phyloP scores from a whole-genome alignment of 495 filamentous ascomycete genomes.

The Penicillium steckii region DNA sequence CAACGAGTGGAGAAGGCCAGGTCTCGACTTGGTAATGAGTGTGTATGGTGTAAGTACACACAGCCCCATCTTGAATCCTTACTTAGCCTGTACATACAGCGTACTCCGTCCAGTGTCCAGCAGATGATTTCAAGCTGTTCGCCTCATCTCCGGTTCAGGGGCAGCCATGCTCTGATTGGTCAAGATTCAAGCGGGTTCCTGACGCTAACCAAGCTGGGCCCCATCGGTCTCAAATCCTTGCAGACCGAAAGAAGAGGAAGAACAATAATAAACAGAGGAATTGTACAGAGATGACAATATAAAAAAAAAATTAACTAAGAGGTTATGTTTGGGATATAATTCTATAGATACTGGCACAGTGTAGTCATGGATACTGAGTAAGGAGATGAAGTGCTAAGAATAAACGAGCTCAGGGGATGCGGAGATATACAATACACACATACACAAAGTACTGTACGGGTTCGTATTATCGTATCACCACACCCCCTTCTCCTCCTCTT shows the following conservation, averaged over 20 bases:
- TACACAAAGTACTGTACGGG: background rate
- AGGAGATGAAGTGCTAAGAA: background rate
- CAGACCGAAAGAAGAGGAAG: background rate
- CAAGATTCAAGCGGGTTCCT: constrained; percentile 24
- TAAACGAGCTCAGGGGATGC: constrained; percentile 10
- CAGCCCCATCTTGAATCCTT: background rate
- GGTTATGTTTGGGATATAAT: no score
- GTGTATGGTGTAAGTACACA: background rate
- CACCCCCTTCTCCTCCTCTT: constrained; percentile 22
- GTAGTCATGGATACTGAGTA: background rate
- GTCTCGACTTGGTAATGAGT: background rate
- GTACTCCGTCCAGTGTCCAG: no score
- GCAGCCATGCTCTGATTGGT: constrained; percentile 23
- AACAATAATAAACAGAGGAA: background rate
- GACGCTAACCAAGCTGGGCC: constrained; percentile 21
- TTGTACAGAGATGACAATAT: background rate
- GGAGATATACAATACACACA: constrained; percentile 2
- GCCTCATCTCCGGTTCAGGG: constrained; percentile 26
- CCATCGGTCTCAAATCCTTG: constrained; percentile 1
- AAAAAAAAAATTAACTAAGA: background rate
- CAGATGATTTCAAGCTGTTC: no score
- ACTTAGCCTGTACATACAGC: background rate
- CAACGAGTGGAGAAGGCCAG: background rate
- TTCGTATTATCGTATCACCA: constrained; percentile 7
- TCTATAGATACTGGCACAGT: no score